Conservation (phyloP, 495 filamentous ascomycete genomes). For the Xylaria telfairii region DNA sequence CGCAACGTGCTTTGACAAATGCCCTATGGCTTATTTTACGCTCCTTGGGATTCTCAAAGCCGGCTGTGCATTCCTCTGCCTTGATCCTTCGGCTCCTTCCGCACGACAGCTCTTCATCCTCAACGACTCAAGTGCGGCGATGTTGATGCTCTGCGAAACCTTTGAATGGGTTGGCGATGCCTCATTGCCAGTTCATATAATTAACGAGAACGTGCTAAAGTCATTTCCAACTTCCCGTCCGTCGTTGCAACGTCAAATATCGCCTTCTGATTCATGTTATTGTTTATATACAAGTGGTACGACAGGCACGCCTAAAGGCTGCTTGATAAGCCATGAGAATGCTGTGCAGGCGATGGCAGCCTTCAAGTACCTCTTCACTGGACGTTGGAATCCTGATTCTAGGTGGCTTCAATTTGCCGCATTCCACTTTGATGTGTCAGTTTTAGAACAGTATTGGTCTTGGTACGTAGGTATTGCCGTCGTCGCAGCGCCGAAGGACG, state of each 20-base stretch:
- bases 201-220: slow-evolving; percentile 45
- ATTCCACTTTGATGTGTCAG: slow-evolving; percentile 87
- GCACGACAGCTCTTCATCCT: slow-evolving; percentile 70
- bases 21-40: slow-evolving; percentile 75
- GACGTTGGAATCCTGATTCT: slow-evolving; percentile 71
- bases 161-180: slow-evolving; percentile 40
- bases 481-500: slow-evolving; percentile 75
- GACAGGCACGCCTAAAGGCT: slow-evolving; percentile 81
- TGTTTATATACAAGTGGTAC: slow-evolving; percentile 85
- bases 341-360: slow-evolving; percentile 77
- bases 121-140: slow-evolving; percentile 61
- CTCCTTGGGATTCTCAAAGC: slow-evolving; percentile 83
- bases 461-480: slow-evolving; percentile 86
- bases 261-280: slow-evolving; percentile 63
- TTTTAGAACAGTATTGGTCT: slow-evolving; percentile 87
- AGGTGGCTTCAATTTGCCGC: slow-evolving; percentile 88
- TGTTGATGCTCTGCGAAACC: slow-evolving; percentile 53
- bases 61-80: slow-evolving; percentile 81
- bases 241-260: slow-evolving; percentile 33
- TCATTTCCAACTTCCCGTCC: slow-evolving; percentile 33
- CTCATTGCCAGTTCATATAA: slow-evolving; percentile 38
- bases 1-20: slow-evolving; percentile 81
- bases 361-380: slow-evolving; percentile 70
- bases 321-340: slow-evolving; percentile 75
- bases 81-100: slow-evolving; percentile 68